Evolutionary conservation across 805 yeast genomes (phyloP).

Genomic region (Sugiyamaella chiloensis): DNA sequence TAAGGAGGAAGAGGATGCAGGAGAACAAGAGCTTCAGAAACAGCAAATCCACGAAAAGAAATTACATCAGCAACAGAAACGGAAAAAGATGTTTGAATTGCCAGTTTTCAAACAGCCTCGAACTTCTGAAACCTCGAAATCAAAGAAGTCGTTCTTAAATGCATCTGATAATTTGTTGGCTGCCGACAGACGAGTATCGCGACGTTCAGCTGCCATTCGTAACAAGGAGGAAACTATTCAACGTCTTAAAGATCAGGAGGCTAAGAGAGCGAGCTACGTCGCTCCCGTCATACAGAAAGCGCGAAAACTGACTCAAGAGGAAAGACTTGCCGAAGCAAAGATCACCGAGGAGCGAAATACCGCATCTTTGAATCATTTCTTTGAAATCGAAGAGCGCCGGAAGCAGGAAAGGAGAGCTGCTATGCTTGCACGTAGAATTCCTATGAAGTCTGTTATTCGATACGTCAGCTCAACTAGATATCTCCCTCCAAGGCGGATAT

Average conservation of each 20-base stretch:
- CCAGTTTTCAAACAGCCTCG: conserved; percentile 37
- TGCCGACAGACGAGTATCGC: conserved; percentile 62
- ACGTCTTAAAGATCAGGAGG: conserved; percentile 65
- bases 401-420: conserved; percentile 74
- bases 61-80: conserved; percentile 28
- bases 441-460: conserved; percentile 58
- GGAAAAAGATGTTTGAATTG: conserved; percentile 32
- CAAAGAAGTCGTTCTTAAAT: conserved; percentile 30
- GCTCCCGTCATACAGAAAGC: conserved; percentile 32
- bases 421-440: conserved; percentile 60
- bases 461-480: conserved; percentile 45
- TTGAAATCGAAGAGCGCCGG: conserved; percentile 79
- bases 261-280: conserved; percentile 44
- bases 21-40: conserved; percentile 58
- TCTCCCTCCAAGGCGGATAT: conserved; percentile 50
- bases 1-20: conserved; percentile 55
- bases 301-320: conserved; percentile 58
- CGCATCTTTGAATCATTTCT: conserved; percentile 67
- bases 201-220: conserved; percentile 72
- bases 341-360: conserved; percentile 79
- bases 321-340: conserved; percentile 74
- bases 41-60: conserved; percentile 35
- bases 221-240: conserved; percentile 75
- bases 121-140: conserved; percentile 15
- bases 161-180: conserved; percentile 46